Base-by-base conservation (phyloP, 352 stramenopile species). In the Phytophthora litchii region DNA sequence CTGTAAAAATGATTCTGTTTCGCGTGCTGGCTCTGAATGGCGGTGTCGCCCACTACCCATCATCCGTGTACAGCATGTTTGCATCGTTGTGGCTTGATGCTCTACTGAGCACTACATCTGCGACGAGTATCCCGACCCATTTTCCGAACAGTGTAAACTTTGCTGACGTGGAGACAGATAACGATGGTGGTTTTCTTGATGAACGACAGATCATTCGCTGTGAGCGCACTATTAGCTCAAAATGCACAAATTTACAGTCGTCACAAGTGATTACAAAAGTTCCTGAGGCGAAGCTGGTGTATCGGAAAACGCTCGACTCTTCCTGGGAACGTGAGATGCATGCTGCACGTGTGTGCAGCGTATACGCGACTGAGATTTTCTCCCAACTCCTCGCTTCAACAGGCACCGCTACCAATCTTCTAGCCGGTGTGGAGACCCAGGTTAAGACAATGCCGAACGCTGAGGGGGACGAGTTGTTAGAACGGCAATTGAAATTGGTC, bases 181-280 rank as follows among this genome's bases (percentile, higher is more conserved):
- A 59, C 4, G 54, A 71, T 14, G 36, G 14, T 14, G 17, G 21
- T 16, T 1, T 64, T 10, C 21, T 60, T 4, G 54, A 80, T 25
- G 70, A 74, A 2, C 70, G 72, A 16, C 67, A 80, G 12, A 58
- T 86, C 7, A 88, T 93, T 45, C 80, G 82, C 6, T 85, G 69
- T 7, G 84, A 93, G 37, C 78, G 84, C 3, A 93, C 84, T 0
- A 91, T 90, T 54, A 93, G 81, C 59, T 89, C 84, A 23, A 93
- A 91, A 43, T 91, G 81, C 60, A 91, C 84, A 1, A 92, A 91
- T 35, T 51, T 91, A 36, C 82, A 92, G 57, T 83, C 81, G 2
- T 91, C 80, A 1, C 76, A 91, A 40, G 79, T 90, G 10, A 89
- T 91, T 58, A 91, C 83, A 6, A 78, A 79, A 31, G 55, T 83